Percentiles rank a stretch among this genome's conserved stretches.
Evolutionary conservation across 2,329 filamentous ascomycete genomes (phyloP).

Genomic region (Aspergillus cejpii): DNA sequence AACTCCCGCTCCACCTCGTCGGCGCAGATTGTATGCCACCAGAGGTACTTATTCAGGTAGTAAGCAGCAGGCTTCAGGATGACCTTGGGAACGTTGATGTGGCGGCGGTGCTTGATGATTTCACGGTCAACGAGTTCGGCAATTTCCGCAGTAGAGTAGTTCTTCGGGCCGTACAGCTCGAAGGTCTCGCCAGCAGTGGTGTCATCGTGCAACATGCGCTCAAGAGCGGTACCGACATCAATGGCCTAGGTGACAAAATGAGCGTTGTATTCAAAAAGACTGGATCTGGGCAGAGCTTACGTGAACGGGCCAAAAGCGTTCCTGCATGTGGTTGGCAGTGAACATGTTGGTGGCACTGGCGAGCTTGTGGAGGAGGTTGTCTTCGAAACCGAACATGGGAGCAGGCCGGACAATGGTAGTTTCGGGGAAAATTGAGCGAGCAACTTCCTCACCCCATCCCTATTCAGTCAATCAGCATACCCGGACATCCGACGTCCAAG

Average conservation of each 20-base stretch:
- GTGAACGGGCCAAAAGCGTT: conserved; percentile 87
- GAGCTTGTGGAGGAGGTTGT: conserved; percentile 79
- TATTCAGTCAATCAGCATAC: conserved; percentile 28
- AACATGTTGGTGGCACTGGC: conserved; percentile 74
- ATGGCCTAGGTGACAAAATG: conserved; percentile 55
- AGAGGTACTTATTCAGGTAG: conserved; percentile 72
- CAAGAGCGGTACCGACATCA: conserved; percentile 82
- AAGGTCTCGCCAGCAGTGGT: conserved; percentile 83
- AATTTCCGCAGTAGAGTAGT: conserved; percentile 86
- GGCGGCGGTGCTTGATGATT: conserved; percentile 80
- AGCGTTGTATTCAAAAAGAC: conserved; percentile 9
- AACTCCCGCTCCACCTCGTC: conserved; percentile 90
- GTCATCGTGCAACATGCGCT: conserved; percentile 86
- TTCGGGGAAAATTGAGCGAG: conserved; percentile 85
- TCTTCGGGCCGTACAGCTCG: conserved; percentile 87
- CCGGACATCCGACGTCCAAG: background rate
- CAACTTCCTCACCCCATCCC: conserved; percentile 75
- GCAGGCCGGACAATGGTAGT: conserved; percentile 93
- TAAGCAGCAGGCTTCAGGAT: conserved; percentile 69
- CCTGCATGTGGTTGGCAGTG: conserved; percentile 87
- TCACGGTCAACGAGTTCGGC: conserved; percentile 82
- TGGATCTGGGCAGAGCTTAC: conserved; percentile 43
- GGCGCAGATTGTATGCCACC: conserved; percentile 78
- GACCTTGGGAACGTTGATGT: conserved; percentile 82
- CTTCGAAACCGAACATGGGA: conserved; percentile 91